A percentile compares a stretch with the other conserved stretches of the same genome.
These are phyloP conservation scores for Biscutella auriculata DNA, from an alignment of 441 rosid genomes.

Conservation along the genomic window DNA sequence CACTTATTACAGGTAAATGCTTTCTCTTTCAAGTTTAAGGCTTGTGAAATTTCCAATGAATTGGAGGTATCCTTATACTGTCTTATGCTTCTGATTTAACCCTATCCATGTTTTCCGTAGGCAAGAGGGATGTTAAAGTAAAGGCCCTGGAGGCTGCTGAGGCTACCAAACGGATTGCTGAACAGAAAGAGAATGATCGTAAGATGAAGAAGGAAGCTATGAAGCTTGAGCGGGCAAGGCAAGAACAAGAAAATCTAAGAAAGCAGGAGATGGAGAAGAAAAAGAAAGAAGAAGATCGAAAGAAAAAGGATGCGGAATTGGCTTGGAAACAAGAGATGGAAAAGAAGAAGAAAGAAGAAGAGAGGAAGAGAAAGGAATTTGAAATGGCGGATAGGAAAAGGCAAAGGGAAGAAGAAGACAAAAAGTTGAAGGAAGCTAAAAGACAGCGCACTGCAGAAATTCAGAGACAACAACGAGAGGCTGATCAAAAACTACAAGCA, in stretches of 20 bases:
- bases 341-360: constrained; percentile 57
- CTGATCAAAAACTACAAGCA: constrained; percentile 31
- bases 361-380: constrained; percentile 51
- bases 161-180: constrained; percentile 69
- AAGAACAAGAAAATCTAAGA: constrained; percentile 54
- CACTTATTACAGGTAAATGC: constrained; percentile 46
- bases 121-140: constrained; percentile 84
- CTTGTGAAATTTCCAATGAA: neutral
- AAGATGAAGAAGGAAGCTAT: constrained; percentile 77
- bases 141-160: constrained; percentile 88
- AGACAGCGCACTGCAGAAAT: constrained; percentile 53
- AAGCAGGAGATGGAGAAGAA: constrained; percentile 57
- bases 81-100: neutral
- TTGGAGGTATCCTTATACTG: neutral
- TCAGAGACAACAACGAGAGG: constrained; percentile 42
- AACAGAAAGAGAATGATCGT: constrained; percentile 76
- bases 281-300: constrained; percentile 65
- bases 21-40: constrained; percentile 8
- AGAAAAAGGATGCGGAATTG: constrained; percentile 64
- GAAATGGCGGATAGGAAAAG: constrained; percentile 48
- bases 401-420: constrained; percentile 37
- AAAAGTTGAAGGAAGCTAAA: constrained; percentile 42
- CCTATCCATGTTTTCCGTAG: constrained; percentile 24
- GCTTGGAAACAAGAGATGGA: constrained; percentile 51
- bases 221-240: constrained; percentile 64